Evolutionary conservation across 495 filamentous ascomycete species (phyloP), one percentile per base, ranked within the genome.

Genomic region (Penicillium macrosclerotiorum): DNA sequence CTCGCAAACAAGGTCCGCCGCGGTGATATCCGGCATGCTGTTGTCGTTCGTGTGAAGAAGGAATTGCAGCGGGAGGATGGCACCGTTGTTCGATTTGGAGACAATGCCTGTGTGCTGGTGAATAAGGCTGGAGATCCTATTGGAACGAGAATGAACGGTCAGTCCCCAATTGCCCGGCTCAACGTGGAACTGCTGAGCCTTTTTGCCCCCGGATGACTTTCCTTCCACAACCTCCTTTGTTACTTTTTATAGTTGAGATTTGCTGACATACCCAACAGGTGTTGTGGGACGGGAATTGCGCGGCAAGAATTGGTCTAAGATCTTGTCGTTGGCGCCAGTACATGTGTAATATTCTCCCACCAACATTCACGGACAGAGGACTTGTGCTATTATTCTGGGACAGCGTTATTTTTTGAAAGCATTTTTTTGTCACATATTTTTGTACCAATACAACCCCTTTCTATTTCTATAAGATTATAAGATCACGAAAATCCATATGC

Each of bases 81-180:
- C 20, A 89, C 84, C 57, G 79, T 91, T 30, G 84, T 99, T 33
- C 81, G 82, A 33, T 99, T 97, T 68, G 93, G 93, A 72, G 93
- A 99, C 62, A 99, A 97, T 72, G 93, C 93, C 13, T 99, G 93
- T 64, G 94, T 97, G 20, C 68, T 99, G 62, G 86, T 99, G 64
- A 96, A 94, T 69, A 99, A 99, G 78, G 78, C 88, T 5, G 94
- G 94, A 3, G 93, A 99, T 64, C 94, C 93, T 6, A 83, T 99
- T 54, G 93, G 93, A 40, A 90, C 88, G 3, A 83, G 93, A 63
- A 80, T 99, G 73, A 97, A 86, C 68, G 85, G 85, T 86, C 37
- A 55, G 76, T 72, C 20, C 17, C 23, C 8, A 32, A 22, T 3
- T 3, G 11, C n/a, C 8, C 19, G 13, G 18, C 19, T 23, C 16